Base-by-base conservation (phyloP, 2,329 filamentous ascomycete species). In the Plectosphaerella cucumerina region DNA sequence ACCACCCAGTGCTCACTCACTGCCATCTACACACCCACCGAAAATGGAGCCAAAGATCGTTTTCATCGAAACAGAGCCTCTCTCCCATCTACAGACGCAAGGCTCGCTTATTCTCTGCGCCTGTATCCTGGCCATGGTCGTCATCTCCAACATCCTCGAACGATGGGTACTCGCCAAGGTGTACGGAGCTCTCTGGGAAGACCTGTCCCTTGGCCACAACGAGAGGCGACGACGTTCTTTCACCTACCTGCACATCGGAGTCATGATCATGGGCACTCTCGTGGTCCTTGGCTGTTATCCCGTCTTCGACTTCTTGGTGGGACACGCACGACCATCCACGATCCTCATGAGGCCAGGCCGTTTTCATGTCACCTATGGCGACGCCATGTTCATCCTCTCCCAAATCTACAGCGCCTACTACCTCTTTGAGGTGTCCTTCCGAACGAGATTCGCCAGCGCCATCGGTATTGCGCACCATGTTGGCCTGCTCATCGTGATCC, bases 331-430 rank as follows among this genome's bases (percentile, higher is more conserved):
- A 2, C 31, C 50, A n/a, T 20, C 44, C 3, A 10, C 26, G 56
- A 53, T 4, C 48, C 50, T 9, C 5, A 20, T 20, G 39, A 17
- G 39, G 39, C 39, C 17, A 18, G 17, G 39, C 11, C 26, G n/a
- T 17, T 18, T 18, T 11, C 4, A 50, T 11, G 18, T 42, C 5
- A 21, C 39, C 39, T 18, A 18, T 17, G 56, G 56, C 10, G 56
- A 58, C 12, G 39, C 55, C 15, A 48, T 58, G 20, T 57, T 53
- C 21, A 49, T 54, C 1, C 15, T 57, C 0, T 44, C 49, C 1
- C 54, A 58, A 37, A 41, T 54, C 1, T 56, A 58, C 49, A 50
- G 50, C 48, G 56, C 48, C 9, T 58, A 58, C 45, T 58, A 58
- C 35, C 50, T 56, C 9, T 58, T 58, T 37, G 56, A 58, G 34